These are phyloP conservation scores for Pseudopyricularia javanii DNA, from an alignment of 2,329 filamentous ascomycete species.

Conservation along the genomic window DNA sequence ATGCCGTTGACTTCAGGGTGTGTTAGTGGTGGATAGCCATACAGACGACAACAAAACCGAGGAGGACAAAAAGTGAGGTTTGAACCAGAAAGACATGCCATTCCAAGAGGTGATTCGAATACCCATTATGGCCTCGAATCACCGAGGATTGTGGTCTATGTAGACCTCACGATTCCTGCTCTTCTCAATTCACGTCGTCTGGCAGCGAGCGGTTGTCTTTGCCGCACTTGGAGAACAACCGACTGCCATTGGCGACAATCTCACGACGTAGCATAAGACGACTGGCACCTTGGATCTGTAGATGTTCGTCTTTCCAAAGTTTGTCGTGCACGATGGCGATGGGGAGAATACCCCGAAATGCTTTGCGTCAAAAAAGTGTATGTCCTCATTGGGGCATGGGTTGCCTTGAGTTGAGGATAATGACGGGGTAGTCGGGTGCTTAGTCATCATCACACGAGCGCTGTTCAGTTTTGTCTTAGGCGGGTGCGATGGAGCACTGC, in stretches of 20 bases:
- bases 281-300: background rate
- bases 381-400: too few relatives aligned
- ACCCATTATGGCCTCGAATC: conserved; percentile 35
- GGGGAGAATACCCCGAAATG: too few relatives aligned
- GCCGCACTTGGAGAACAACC: background rate
- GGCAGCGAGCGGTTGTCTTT: background rate
- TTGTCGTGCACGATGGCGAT: too few relatives aligned
- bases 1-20: conserved; percentile 60
- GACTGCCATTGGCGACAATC: background rate
- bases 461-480: too few relatives aligned
- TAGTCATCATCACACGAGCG: too few relatives aligned
- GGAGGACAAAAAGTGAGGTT: background rate
- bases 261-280: background rate
- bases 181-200: background rate
- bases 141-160: background rate
- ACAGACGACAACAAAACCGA: conserved; percentile 7
- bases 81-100: conserved; percentile 33
- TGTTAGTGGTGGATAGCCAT: background rate
- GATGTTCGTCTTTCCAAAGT: too few relatives aligned
- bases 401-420: too few relatives aligned
- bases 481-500: too few relatives aligned
- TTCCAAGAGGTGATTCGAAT: conserved; percentile 82
- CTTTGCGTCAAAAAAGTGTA: too few relatives aligned
- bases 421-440: too few relatives aligned
- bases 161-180: background rate